Percentiles rank a stretch among this genome's conserved stretches.
Evolutionary conservation across 1,284 basidiomycete species (phyloP).

Genomic region (Naganishia albida): DNA sequence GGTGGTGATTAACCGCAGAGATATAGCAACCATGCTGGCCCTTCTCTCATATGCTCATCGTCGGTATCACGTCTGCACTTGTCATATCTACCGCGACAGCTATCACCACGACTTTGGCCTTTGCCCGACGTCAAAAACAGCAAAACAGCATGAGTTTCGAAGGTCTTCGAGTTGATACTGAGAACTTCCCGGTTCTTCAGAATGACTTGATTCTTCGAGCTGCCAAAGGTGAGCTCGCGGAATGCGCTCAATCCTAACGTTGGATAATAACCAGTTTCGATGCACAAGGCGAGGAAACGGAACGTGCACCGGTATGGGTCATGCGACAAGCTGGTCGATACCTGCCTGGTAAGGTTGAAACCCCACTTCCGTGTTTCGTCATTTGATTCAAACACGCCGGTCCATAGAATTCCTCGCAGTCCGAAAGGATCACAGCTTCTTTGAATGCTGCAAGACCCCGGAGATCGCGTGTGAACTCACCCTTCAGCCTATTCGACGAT

Average conservation of each 20-base stretch:
- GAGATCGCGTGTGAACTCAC: constrained; percentile 81
- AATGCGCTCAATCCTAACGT: background rate
- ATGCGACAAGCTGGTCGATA: constrained; percentile 98
- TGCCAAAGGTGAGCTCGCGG: constrained; percentile 64
- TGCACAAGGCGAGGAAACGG: constrained; percentile 70
- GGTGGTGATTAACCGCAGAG: constrained; percentile 11
- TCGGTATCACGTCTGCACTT: constrained; percentile 3
- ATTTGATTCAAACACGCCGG: constrained; percentile 31
- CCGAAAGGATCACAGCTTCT: constrained; percentile 82
- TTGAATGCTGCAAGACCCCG: constrained; percentile 87
- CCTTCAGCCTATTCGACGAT: constrained; percentile 85
- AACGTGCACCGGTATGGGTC: constrained; percentile 95
- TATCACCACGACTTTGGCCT: constrained; percentile 3
- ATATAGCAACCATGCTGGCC: background rate
- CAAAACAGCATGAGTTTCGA: constrained; percentile 12
- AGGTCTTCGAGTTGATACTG: constrained; percentile 29
- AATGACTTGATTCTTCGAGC: constrained; percentile 90
- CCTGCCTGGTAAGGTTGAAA: constrained; percentile 72
- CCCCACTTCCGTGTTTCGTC: background rate
- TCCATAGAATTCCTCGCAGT: constrained; percentile 77
- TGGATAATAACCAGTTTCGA: no score
- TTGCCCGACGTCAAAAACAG: background rate
- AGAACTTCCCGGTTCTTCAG: constrained; percentile 69
- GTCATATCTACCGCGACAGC: background rate
- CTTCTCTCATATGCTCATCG: constrained; percentile 15